phyloP scores from a whole-genome alignment of 768 basidiomycete genomes.

The Nidularia sp. region DNA sequence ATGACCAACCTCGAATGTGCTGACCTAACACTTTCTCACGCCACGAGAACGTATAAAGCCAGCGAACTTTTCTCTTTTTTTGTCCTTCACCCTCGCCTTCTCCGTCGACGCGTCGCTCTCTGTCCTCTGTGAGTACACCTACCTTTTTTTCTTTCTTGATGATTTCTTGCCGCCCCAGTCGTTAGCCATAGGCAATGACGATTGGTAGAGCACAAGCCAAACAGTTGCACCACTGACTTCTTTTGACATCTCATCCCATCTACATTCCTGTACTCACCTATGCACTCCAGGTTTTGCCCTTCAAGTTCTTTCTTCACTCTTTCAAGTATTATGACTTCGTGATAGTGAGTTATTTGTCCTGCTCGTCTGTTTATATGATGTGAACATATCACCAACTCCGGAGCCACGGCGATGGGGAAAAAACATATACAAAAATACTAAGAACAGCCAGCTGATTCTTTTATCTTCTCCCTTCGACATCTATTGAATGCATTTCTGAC shows the following conservation, averaged over 20 bases:
- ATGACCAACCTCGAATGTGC: not conserved
- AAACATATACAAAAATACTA: slow-evolving; percentile 41
- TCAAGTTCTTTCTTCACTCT: slow-evolving; percentile 4
- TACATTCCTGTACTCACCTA: slow-evolving; percentile 1
- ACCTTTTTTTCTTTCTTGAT: slow-evolving; percentile 30
- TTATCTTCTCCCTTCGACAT: no score
- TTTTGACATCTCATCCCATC: slow-evolving; percentile 6
- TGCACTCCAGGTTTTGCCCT: slow-evolving; percentile 3
- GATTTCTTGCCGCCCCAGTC: slow-evolving; percentile 79
- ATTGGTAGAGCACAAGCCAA: slow-evolving; percentile 71
- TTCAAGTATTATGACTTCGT: not conserved
- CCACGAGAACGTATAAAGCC: not conserved
- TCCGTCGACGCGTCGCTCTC: slow-evolving; percentile 10
- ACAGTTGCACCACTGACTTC: slow-evolving; percentile 59
- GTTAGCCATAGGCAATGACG: slow-evolving; percentile 58
- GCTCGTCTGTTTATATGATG: slow-evolving; percentile 28
- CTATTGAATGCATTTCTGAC: no score
- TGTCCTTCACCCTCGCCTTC: slow-evolving; percentile 2
- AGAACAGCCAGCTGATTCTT: slow-evolving; percentile 58
- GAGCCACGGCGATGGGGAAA: slow-evolving; percentile 44
- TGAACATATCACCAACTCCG: slow-evolving; percentile 40
- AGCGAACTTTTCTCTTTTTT: slow-evolving; percentile 9
- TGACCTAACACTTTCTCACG: not conserved
- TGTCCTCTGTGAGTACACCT: slow-evolving; percentile 21
- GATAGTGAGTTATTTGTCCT: slow-evolving; percentile 10